Evolutionary conservation across 108 stramenopile species (phyloP).

Genomic region (Fistulifera pelliculosa): DNA sequence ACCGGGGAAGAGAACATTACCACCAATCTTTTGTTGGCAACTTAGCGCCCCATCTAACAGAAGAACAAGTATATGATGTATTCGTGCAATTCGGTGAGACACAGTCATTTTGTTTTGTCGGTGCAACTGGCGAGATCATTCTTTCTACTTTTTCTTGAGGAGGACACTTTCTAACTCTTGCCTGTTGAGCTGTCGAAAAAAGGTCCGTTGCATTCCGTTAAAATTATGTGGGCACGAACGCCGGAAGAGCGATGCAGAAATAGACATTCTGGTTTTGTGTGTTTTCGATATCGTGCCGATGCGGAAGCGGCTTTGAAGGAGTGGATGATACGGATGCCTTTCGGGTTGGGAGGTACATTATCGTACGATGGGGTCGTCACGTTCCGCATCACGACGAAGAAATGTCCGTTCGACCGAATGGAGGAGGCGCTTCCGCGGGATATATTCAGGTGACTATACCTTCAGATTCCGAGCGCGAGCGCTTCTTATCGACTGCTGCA

Average conservation of each 20-base stretch:
- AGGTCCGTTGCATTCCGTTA: constrained; percentile 79
- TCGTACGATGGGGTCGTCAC: constrained; percentile 61
- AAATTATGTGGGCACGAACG: constrained; percentile 94
- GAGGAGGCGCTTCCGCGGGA: neutral
- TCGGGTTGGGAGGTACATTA: constrained; percentile 49
- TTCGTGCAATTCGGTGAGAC: constrained; percentile 83
- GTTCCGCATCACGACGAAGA: constrained; percentile 9
- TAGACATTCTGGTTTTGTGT: constrained; percentile 86
- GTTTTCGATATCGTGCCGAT: constrained; percentile 73
- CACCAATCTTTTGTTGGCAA: constrained; percentile 83
- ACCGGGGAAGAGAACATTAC: constrained; percentile 72
- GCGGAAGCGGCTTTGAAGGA: constrained; percentile 85
- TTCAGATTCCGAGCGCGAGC: constrained; percentile 31
- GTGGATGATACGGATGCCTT: constrained; percentile 68
- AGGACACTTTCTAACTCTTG: neutral
- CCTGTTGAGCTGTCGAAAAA: neutral
- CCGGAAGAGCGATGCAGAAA: constrained; percentile 72
- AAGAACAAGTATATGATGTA: constrained; percentile 69
- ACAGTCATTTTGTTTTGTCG: constrained; percentile 1
- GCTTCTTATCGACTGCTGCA: constrained; percentile 51
- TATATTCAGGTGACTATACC: constrained; percentile 45
- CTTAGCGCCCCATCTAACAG: constrained; percentile 78
- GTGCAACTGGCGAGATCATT: neutral
- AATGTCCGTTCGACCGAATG: too few relatives aligned
- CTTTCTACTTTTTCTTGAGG: constrained; percentile 3